phyloP scores from a whole-genome alignment of 345 rosid species.

The Brassica juncea region DNA sequence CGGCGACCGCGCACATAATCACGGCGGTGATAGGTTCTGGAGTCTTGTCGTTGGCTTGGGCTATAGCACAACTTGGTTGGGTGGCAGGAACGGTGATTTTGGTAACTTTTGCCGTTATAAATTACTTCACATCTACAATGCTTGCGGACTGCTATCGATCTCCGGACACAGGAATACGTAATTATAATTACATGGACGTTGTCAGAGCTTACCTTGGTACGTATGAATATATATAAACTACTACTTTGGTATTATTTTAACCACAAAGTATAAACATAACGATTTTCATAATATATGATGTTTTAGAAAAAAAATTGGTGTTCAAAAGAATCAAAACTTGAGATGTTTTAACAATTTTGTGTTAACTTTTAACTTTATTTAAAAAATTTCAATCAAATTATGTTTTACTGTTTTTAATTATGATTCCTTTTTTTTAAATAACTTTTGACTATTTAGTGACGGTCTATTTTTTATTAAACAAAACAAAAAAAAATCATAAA shows the following conservation, averaged over 20 bases:
- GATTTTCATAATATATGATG: no score
- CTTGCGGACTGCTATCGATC: conserved; percentile 69
- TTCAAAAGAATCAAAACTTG: no score
- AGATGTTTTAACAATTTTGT: no score
- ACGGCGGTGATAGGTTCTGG: conserved; percentile 96
- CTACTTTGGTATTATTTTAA: not conserved
- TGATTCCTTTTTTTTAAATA: no score
- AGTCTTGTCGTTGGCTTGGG: conserved; percentile 84
- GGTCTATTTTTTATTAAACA: not conserved
- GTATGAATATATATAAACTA: not conserved
- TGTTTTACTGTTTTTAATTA: no score
- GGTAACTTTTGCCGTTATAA: conserved; percentile 60
- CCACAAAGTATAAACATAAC: not conserved
- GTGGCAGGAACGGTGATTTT: conserved; percentile 62
- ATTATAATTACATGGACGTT: conserved; percentile 81
- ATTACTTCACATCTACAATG: conserved; percentile 69
- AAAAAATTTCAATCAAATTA: no score
- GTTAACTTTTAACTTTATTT: no score
- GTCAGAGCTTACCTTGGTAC: conserved; percentile 70
- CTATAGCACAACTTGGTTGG: conserved; percentile 90
- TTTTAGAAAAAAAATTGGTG: no score
- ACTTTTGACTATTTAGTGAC: no score
- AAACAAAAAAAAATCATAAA: not conserved
- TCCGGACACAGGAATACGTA: conserved; percentile 67
- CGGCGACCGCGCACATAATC: conserved; percentile 76